Conservation (phyloP, 495 filamentous ascomycete genomes). For the Delitschia confertaspora region DNA sequence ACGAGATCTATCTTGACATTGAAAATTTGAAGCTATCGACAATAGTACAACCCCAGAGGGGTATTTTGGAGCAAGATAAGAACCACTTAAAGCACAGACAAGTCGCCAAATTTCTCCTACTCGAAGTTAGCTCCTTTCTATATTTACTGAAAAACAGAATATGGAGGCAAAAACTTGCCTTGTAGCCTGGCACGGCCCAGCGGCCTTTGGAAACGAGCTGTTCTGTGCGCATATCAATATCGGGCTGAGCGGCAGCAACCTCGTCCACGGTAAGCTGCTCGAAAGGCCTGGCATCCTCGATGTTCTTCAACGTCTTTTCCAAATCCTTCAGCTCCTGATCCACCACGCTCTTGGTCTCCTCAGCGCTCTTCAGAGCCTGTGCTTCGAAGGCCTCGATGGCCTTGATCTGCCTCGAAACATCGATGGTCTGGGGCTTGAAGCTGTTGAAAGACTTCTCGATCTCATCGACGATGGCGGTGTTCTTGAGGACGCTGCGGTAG, state of each 20-base stretch:
- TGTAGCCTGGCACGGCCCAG: conserved; percentile 97
- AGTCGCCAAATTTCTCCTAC: conserved; percentile 97
- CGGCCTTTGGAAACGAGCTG: conserved; percentile 92
- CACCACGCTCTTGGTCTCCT: conserved; percentile 90
- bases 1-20: conserved; percentile 25
- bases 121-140: conserved; percentile 1
- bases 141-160: neutral
- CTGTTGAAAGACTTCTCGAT: conserved; percentile 85
- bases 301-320: conserved; percentile 89
- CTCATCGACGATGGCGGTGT: conserved; percentile 87
- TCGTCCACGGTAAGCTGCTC: conserved; percentile 98
- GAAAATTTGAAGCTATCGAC: conserved; percentile 26
- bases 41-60: conserved; percentile 26
- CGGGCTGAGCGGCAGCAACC: conserved; percentile 80
- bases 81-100: conserved; percentile 68
- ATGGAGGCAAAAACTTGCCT: conserved; percentile 51
- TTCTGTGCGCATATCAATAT: conserved; percentile 89
- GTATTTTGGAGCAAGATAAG: conserved; percentile 3
- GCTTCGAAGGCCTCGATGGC: conserved; percentile 96
- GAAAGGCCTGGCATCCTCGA: conserved; percentile 90
- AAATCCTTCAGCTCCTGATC: conserved; percentile 87
- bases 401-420: conserved; percentile 85
- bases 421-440: conserved; percentile 88
- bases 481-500: conserved; percentile 89
- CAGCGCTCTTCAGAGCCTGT: conserved; percentile 91